These are phyloP conservation scores for Paxillus involutus DNA, from an alignment of 768 basidiomycete genomes.

Conservation along the genomic window DNA sequence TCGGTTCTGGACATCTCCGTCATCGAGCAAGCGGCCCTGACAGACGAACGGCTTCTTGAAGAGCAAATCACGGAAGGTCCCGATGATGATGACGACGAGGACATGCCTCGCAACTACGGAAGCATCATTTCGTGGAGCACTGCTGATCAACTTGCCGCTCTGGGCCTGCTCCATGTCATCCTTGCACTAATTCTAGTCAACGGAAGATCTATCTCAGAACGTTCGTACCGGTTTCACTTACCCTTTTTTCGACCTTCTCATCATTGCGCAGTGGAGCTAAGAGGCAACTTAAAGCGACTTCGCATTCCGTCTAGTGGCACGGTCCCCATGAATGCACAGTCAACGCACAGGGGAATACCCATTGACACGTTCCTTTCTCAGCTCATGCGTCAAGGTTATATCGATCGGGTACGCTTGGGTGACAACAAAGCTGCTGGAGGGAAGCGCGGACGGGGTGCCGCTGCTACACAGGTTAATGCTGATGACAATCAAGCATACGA, in stretches of 20 bases:
- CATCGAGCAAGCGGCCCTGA: slow-evolving; percentile 58
- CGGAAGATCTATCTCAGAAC: slow-evolving; percentile 70
- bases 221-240: slow-evolving; percentile 44
- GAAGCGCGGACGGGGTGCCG: slow-evolving; percentile 54
- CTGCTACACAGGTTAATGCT: slow-evolving; percentile 38
- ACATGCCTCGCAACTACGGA: slow-evolving; percentile 55
- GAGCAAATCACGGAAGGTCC: slow-evolving; percentile 53
- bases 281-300: slow-evolving; percentile 66
- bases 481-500: slow-evolving; percentile 45
- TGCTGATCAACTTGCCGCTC: slow-evolving; percentile 60
- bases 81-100: slow-evolving; percentile 45
- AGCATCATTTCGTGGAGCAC: slow-evolving; percentile 74
- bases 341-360: slow-evolving; percentile 49
- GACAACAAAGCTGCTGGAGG: slow-evolving; percentile 43
- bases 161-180: slow-evolving; percentile 80
- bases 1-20: slow-evolving; percentile 64
- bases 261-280: slow-evolving; percentile 61
- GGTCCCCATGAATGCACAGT: slow-evolving; percentile 51
- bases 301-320: slow-evolving; percentile 50
- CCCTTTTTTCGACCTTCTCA: neutral
- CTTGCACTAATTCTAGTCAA: slow-evolving; percentile 83
- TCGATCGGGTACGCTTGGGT: slow-evolving; percentile 65
- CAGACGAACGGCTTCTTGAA: slow-evolving; percentile 43
- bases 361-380: slow-evolving; percentile 66
- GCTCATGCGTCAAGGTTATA: slow-evolving; percentile 71